Evolutionary conservation across 257 asterid genomes (phyloP), one percentile per base, ranked within the genome.

Genomic region (Pogostemon cablin): DNA sequence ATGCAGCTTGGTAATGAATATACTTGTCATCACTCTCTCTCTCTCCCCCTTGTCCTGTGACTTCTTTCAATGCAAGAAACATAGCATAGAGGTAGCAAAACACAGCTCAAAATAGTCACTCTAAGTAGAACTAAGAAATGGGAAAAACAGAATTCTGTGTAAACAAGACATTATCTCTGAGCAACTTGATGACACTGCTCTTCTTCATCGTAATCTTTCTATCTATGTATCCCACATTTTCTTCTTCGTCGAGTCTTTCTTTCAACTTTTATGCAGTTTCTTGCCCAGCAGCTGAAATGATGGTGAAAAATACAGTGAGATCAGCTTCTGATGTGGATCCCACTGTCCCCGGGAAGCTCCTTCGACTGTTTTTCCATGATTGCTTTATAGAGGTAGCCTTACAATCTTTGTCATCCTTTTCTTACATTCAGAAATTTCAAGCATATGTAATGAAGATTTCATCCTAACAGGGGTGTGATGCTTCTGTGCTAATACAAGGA

Each of bases 301-400:
- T 82, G 56, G 96, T 90, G 79, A 86, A 80, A 68, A 84, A 86
- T 60, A 78, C 96, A 17, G 96, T 88, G 7, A 77, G 86, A 74
- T 75, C 90, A 64, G 91, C 96, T 75, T 86, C 96, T 11, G 82
- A 84, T 32, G 5, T 32, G 79, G 96, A 90, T 58, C 87, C 88
- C 38, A 76, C 95, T 0, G 6, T 88, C 53, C 96, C 97, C 0
- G 96, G 92, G 65, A 90, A 86, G 77, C 89, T 88, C 52, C 90
- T 88, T 38, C 96, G 97, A 50, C 69, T 90, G 72, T 66, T 88
- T 62, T 88, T 90, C 68, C 97, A 90, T 34, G 96, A 90, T 64
- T 90, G 97, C 76, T 90, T 90, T 53, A 78, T 90, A 5, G 92
- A 90, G 96, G 97, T 88, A 40, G 25, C 50, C 12, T 39, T 7